A percentile compares a stretch with the other conserved stretches of the same genome.
These are phyloP conservation scores for Capsicum rhomboideum DNA, from an alignment of 257 asterid genomes.

Conservation along the genomic window DNA sequence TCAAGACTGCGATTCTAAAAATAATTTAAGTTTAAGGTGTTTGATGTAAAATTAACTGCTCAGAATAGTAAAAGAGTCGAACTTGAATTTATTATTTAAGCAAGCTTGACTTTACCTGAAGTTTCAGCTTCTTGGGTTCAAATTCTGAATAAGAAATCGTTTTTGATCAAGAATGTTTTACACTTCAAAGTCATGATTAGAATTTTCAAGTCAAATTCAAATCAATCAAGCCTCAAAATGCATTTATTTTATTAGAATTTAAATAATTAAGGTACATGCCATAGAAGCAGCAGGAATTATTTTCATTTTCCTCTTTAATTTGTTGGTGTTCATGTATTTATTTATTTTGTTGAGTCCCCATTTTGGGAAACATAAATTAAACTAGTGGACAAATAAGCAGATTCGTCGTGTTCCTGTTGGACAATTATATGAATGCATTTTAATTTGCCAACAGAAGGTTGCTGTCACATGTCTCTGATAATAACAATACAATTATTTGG, in stretches of 20 bases:
- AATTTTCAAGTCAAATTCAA: neutral
- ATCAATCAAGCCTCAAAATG: neutral
- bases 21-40: neutral
- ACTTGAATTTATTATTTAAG: neutral
- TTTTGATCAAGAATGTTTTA: neutral
- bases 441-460: neutral
- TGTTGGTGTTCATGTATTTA: neutral
- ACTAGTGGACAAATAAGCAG: neutral
- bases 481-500: neutral
- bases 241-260: too few relatives aligned
- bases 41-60: neutral
- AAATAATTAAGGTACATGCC: neutral
- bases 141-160: neutral
- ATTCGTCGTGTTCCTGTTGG: neutral
- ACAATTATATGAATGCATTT: neutral
- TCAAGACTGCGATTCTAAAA: neutral
- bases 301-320: neutral
- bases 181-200: accelerated
- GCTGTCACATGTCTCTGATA: neutral
- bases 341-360: neutral
- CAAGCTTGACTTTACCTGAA: neutral
- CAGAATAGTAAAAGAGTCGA: too few relatives aligned
- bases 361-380: neutral
- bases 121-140: neutral
- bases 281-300: neutral